Evolutionary conservation across 2,329 filamentous ascomycete species (phyloP).

Genomic region (Fusarium odoratissimum): DNA sequence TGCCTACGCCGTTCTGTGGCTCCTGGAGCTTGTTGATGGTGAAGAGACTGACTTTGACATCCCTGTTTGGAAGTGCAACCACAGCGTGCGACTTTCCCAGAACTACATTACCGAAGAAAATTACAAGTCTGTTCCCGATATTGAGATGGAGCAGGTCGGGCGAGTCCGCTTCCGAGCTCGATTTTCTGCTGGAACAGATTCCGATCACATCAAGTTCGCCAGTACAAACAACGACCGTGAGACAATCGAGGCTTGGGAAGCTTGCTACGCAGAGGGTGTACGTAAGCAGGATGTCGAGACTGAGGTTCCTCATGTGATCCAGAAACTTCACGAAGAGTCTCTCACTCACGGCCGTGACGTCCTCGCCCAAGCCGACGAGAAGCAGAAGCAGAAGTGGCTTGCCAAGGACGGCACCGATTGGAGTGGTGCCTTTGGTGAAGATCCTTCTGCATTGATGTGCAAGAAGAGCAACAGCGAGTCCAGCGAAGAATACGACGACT

Average conservation of each 20-base stretch:
- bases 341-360: slow-evolving; percentile 84
- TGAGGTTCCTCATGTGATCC: slow-evolving; percentile 78
- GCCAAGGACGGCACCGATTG: slow-evolving; percentile 85
- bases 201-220: slow-evolving; percentile 85
- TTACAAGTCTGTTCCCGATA: slow-evolving; percentile 73
- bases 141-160: slow-evolving; percentile 83
- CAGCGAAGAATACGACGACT: slow-evolving; percentile 55
- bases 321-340: slow-evolving; percentile 83
- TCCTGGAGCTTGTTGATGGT: slow-evolving; percentile 85
- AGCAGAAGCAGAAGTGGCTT: slow-evolving; percentile 83
- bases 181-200: slow-evolving; percentile 92
- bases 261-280: slow-evolving; percentile 88
- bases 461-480: slow-evolving; percentile 45
- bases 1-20: slow-evolving; percentile 85
- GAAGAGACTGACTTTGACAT: slow-evolving; percentile 82
- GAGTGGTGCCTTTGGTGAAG: slow-evolving; percentile 85
- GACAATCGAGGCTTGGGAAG: slow-evolving; percentile 95
- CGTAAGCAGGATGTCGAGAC: slow-evolving; percentile 75
- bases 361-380: slow-evolving; percentile 75
- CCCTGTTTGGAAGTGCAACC: slow-evolving; percentile 89
- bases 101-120: slow-evolving; percentile 92
- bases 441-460: slow-evolving; percentile 68
- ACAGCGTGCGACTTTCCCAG: slow-evolving; percentile 80
- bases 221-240: slow-evolving; percentile 89
- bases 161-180: slow-evolving; percentile 81